These are phyloP conservation scores for Talaromyces sp. DNA, from an alignment of 2,329 filamentous ascomycete species.

Conservation along the genomic window DNA sequence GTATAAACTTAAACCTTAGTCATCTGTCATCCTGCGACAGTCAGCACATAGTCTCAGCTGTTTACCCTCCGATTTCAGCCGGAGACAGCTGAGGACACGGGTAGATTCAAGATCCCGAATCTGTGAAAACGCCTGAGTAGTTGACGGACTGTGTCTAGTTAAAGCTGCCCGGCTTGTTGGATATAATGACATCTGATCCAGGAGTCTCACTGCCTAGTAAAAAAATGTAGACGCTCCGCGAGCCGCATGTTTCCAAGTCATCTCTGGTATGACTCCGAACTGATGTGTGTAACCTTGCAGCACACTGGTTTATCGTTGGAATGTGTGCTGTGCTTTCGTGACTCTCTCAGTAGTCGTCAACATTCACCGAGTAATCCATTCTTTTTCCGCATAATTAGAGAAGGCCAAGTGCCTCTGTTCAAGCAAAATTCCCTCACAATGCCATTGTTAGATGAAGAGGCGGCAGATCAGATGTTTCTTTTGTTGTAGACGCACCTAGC, in stretches of 20 bases:
- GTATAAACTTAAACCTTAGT: too few species aligned
- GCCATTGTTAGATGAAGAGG: not conserved
- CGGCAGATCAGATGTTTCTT: not conserved
- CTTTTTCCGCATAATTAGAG: not conserved
- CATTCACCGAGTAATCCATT: not conserved
- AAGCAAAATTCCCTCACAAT: not conserved
- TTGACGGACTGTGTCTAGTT: too few species aligned
- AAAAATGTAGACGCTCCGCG: too few species aligned
- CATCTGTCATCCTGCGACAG: too few species aligned
- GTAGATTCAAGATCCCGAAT: not conserved
- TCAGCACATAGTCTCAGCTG: not conserved
- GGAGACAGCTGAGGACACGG: not conserved
- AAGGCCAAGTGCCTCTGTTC: not conserved
- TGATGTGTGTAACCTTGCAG: not conserved
- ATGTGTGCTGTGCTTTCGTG: not conserved
- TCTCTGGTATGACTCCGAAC: not conserved
- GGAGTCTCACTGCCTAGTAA: too few species aligned
- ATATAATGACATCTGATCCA: too few species aligned
- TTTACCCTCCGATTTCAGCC: not conserved
- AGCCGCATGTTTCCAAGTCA: not conserved
- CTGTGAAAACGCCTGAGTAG: too few species aligned
- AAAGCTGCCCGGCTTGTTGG: too few species aligned
- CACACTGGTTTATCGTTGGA: not conserved
- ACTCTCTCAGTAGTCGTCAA: not conserved
- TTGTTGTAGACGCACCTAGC: not conserved